phyloP scores from a whole-genome alignment of 306 rosid species.

The Nissolia schottii region DNA sequence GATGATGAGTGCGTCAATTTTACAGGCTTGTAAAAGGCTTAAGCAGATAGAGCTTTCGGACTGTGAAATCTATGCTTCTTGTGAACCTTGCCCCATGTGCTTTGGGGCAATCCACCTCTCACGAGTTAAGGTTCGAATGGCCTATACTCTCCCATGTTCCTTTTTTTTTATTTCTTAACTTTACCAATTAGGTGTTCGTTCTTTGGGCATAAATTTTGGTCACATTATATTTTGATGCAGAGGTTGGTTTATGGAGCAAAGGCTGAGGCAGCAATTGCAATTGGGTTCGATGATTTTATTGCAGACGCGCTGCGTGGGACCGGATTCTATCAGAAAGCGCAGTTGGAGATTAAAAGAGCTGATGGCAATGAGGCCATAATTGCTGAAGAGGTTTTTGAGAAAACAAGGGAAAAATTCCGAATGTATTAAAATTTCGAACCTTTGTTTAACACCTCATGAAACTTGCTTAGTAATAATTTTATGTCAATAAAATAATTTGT shows the following conservation, averaged over 20 bases:
- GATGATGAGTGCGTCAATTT: no score
- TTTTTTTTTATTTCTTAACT: background rate
- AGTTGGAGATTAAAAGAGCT: slow-evolving; percentile 84
- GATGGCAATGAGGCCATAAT: slow-evolving; percentile 80
- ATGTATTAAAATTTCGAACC: slow-evolving; percentile 44
- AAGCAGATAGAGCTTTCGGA: slow-evolving; percentile 79
- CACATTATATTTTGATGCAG: slow-evolving; percentile 29
- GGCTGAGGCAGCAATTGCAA: slow-evolving; percentile 96
- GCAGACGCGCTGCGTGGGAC: slow-evolving; percentile 93
- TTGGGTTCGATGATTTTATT: slow-evolving; percentile 93
- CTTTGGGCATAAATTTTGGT: background rate
- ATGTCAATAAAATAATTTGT: no score
- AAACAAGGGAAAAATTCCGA: slow-evolving; percentile 73
- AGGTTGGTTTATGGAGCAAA: slow-evolving; percentile 96
- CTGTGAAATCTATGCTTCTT: slow-evolving; percentile 90
- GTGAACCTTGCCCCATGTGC: slow-evolving; percentile 99
- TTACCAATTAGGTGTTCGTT: background rate
- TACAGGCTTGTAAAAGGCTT: slow-evolving; percentile 87
- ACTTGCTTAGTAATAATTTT: no score
- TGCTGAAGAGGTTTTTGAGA: slow-evolving; percentile 93
- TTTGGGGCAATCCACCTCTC: slow-evolving; percentile 98
- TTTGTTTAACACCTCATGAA: background rate
- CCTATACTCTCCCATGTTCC: background rate
- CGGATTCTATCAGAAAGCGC: slow-evolving; percentile 79
- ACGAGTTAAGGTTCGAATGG: slow-evolving; percentile 64